Evolutionary conservation across 1,284 basidiomycete species (phyloP).

Genomic region (Wolfiporia cocos): DNA sequence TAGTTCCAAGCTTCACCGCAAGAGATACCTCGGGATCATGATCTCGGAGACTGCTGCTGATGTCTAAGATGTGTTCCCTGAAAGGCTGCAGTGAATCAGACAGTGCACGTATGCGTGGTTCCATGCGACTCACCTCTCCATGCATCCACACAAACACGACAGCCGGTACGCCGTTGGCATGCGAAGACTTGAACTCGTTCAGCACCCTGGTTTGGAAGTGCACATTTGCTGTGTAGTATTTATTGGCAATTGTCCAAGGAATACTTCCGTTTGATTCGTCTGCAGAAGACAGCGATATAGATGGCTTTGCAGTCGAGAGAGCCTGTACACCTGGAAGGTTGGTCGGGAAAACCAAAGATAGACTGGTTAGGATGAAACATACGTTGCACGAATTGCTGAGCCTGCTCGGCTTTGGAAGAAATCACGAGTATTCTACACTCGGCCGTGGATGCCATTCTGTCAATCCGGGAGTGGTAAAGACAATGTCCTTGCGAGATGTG

Average conservation of each 20-base stretch:
- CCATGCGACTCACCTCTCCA: constrained; percentile 46
- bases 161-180: constrained; percentile 52
- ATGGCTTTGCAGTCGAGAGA: constrained; percentile 9
- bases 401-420: constrained; percentile 34
- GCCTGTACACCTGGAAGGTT: constrained; percentile 21
- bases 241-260: constrained; percentile 79
- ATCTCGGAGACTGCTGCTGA: constrained; percentile 40
- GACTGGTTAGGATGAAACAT: constrained; percentile 26
- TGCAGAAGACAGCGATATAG: constrained; percentile 8
- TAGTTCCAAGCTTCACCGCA: constrained; percentile 46
- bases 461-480: too few species aligned
- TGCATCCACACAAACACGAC: constrained; percentile 64
- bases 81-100: constrained; percentile 34
- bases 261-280: constrained; percentile 25
- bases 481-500: too few species aligned
- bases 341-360: constrained; percentile 11
- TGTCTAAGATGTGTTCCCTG: constrained; percentile 42
- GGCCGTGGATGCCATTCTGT: constrained; percentile 11
- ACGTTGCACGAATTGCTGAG: constrained; percentile 40
- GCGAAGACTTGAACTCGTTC: constrained; percentile 19
- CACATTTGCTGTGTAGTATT: constrained; percentile 79
- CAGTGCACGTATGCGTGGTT: constrained; percentile 6
- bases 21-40: constrained; percentile 65
- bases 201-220: constrained; percentile 43
- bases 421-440: constrained; percentile 44